Evolutionary conservation across 140 eudicot genomes (phyloP), one percentile per base, ranked within the genome.

Genomic region (Cichorium intybus): DNA sequence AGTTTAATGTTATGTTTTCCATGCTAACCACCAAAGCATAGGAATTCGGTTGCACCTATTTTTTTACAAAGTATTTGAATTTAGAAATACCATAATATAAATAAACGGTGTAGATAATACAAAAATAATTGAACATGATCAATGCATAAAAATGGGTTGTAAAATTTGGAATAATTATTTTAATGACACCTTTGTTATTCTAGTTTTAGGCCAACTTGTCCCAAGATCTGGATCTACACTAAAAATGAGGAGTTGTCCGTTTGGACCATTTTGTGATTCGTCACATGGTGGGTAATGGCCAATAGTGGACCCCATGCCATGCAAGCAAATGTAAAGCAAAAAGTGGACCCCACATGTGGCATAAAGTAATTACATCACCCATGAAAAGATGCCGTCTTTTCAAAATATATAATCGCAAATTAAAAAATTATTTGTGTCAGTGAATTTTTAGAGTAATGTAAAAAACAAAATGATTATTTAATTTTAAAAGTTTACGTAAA

Each of bases 1-100:
- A 83, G 28, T 83, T 83, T 43, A 83, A 60, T 1, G 89, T 83
- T 29, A 83, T 79, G 75, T 79, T 83, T 63, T 83, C 89, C 89
- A 79, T 83, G 66, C 85, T 83, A 45, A 83, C 89, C 39, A 83
- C 85, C 17, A 83, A 64, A 8, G 89, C 89, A 53, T 79, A 79
- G 1, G 85, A 83, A 72, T 83, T 83, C 22, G 89, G 89, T 57
- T 83, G 56, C 46, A 79, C 85, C 89, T 83, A 73, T 62, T 65
- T 33, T n/a, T n/a, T n/a, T n/a, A n/a, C n/a, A n/a, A n/a, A n/a
- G n/a, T n/a, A n/a, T n/a, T n/a, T n/a, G n/a, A n/a, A n/a, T n/a
- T n/a, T n/a, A n/a, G n/a, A n/a, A n/a, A n/a, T n/a, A n/a, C n/a
- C n/a, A n/a, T n/a, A n/a, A n/a, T n/a, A n/a, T n/a, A n/a, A n/a